Conservation (phyloP, 1,284 basidiomycete species). For the Stereum hirsutum region DNA sequence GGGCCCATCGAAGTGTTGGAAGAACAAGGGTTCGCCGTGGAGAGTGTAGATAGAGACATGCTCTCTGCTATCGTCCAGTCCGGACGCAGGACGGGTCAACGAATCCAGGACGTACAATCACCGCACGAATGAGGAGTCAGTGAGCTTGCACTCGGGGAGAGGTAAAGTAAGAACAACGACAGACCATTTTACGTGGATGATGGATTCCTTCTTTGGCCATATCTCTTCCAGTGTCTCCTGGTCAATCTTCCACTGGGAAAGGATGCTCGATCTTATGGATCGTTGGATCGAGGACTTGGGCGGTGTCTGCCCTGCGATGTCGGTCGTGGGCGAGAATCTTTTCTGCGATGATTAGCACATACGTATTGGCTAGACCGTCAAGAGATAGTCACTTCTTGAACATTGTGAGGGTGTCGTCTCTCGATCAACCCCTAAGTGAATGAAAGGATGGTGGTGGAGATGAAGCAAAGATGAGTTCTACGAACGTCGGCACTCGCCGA, state of each 20-base stretch:
- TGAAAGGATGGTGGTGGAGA: too few species aligned
- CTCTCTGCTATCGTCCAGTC: slow-evolving; percentile 64
- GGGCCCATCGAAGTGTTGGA: slow-evolving; percentile 96
- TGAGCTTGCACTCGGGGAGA: background rate
- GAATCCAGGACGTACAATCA: slow-evolving; percentile 10
- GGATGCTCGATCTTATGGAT: slow-evolving; percentile 72
- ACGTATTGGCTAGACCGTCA: background rate
- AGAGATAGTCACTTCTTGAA: slow-evolving; percentile 46
- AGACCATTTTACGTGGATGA: slow-evolving; percentile 93
- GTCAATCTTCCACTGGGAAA: slow-evolving; percentile 82
- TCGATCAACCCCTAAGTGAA: too few species aligned
- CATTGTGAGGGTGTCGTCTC: too few species aligned
- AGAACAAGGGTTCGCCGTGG: slow-evolving; percentile 83
- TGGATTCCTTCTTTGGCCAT: slow-evolving; percentile 97
- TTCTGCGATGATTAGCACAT: too few species aligned
- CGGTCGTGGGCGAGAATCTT: slow-evolving; percentile 81
- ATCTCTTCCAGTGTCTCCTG: slow-evolving; percentile 80
- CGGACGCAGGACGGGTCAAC: slow-evolving; percentile 1
- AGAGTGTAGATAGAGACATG: slow-evolving; percentile 91
- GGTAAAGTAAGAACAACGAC: slow-evolving; percentile 22
- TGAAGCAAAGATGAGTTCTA: too few species aligned
- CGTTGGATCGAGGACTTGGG: slow-evolving; percentile 94
- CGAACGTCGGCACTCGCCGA: too few species aligned
- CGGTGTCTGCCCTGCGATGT: slow-evolving; percentile 89
- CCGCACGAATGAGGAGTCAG: slow-evolving; percentile 3